Evolutionary conservation across 805 yeast species (phyloP).

Genomic region (Metschnikowia borealis): DNA sequence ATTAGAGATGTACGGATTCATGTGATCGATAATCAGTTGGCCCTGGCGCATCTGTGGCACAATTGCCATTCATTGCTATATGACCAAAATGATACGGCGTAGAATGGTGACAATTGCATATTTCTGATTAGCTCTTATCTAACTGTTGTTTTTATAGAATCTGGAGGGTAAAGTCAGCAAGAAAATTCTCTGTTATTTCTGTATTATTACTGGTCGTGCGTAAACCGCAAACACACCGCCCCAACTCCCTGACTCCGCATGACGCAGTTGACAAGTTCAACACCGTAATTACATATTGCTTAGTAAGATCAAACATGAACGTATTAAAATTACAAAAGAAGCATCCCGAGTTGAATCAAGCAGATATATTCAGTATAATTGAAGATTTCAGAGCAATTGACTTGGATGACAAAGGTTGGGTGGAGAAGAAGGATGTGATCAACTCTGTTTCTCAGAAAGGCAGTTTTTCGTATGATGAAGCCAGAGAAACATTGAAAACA

Average conservation of each 20-base stretch:
- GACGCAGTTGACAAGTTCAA: background rate
- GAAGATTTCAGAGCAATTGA: slow-evolving; percentile 86
- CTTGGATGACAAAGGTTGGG: slow-evolving; percentile 88
- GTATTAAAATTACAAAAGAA: slow-evolving; percentile 57
- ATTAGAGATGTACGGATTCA: background rate
- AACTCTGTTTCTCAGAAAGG: slow-evolving; percentile 79
- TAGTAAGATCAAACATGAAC: slow-evolving; percentile 26
- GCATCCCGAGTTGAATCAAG: slow-evolving; percentile 81
- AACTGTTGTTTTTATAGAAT: background rate
- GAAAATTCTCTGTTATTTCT: background rate
- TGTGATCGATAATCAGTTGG: background rate
- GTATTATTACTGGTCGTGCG: slow-evolving; percentile 9
- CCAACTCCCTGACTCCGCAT: slow-evolving; percentile 7
- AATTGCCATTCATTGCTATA: background rate
- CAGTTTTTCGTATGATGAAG: slow-evolving; percentile 80
- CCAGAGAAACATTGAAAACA: slow-evolving; percentile 86
- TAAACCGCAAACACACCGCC: slow-evolving; percentile 10
- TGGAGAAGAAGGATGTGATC: slow-evolving; percentile 85
- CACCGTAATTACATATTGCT: background rate
- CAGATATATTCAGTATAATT: slow-evolving; percentile 78
- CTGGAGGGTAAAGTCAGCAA: background rate
- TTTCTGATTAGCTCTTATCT: background rate
- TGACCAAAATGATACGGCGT: too few relatives aligned
- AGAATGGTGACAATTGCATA: too few relatives aligned
- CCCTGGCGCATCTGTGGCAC: background rate